Percentiles rank a stretch among this genome's conserved stretches.
phyloP scores from a whole-genome alignment of 169 alveolate genomes.

The Amoebophrya sp. region DNA sequence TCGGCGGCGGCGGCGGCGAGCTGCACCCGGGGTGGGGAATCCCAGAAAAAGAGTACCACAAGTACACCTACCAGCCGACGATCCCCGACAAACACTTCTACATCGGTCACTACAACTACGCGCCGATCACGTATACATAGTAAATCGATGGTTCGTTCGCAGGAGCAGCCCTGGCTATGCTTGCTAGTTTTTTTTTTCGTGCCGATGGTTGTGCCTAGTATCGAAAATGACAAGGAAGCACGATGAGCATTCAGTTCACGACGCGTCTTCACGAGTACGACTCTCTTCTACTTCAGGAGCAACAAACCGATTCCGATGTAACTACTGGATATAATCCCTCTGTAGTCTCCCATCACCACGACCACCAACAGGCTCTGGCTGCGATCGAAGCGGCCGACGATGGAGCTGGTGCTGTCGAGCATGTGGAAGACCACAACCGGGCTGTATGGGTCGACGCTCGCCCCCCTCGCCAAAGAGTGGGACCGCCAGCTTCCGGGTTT shows the following conservation, averaged over 20 bases:
- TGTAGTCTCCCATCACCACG: constrained; percentile 19
- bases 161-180: neutral
- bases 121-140: neutral
- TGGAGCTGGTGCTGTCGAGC: neutral
- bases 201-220: neutral
- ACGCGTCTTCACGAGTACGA: neutral
- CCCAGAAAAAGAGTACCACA: constrained; percentile 29
- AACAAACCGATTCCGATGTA: neutral
- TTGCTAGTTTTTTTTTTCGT: neutral
- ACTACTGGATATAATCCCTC: constrained; percentile 3
- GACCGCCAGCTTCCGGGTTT: constrained; percentile 25
- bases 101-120: constrained; percentile 34
- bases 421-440: neutral
- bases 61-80: constrained; percentile 33
- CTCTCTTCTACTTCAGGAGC: neutral
- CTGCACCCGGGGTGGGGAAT: too few relatives aligned
- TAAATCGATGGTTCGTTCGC: neutral
- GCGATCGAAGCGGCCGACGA: neutral
- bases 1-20: too few relatives aligned
- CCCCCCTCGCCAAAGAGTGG: too few relatives aligned
- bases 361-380: neutral
- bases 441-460: too few relatives aligned
- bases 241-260: neutral
- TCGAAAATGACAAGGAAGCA: neutral
- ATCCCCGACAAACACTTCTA: constrained; percentile 36